Conservation (phyloP, 164 flowering plant species). For the Dillenia suffruticosa region DNA sequence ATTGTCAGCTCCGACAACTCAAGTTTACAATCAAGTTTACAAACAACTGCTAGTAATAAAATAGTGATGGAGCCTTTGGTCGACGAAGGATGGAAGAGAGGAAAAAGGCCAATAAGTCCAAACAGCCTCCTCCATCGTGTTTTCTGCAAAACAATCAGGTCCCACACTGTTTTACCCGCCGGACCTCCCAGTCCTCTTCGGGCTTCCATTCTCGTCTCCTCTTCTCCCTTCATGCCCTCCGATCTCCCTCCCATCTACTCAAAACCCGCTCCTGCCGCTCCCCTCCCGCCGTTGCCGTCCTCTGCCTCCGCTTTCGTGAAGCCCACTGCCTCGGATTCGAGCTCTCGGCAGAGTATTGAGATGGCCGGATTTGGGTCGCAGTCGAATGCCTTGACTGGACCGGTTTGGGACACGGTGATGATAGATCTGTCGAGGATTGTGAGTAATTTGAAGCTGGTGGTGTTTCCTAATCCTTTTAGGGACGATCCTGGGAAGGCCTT, state of each 20-base stretch:
- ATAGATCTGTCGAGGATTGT: conserved; percentile 88
- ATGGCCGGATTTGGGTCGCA: conserved; percentile 64
- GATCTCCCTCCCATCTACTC: conserved; percentile 37
- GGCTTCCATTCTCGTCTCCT: conserved; percentile 71
- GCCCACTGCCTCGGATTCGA: conserved; percentile 2
- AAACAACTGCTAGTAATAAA: too few relatives aligned
- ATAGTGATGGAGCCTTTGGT: too few relatives aligned
- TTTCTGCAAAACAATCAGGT: conserved; percentile 24
- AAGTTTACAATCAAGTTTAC: too few relatives aligned
- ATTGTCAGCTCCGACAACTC: too few relatives aligned
- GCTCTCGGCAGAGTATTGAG: conserved; percentile 17
- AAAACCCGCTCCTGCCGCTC: conserved; percentile 20
- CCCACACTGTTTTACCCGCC: conserved; percentile 73
- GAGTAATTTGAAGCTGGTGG: conserved; percentile 93
- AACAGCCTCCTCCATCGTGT: too few relatives aligned
- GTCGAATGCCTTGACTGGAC: conserved; percentile 81
- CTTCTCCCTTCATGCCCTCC: conserved; percentile 75
- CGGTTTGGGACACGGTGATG: conserved; percentile 97
- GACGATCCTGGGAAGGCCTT: conserved; percentile 97
- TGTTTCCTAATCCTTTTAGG: conserved; percentile 86
- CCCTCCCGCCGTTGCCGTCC: conserved; percentile 22
- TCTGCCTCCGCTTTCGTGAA: conserved; percentile 11
- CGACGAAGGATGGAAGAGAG: too few relatives aligned
- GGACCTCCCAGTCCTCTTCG: conserved; percentile 75
- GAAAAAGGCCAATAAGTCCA: too few relatives aligned